These are phyloP conservation scores for Aureobasidium uvarum DNA, from an alignment of 2,329 filamentous ascomycete genomes.

Conservation along the genomic window DNA sequence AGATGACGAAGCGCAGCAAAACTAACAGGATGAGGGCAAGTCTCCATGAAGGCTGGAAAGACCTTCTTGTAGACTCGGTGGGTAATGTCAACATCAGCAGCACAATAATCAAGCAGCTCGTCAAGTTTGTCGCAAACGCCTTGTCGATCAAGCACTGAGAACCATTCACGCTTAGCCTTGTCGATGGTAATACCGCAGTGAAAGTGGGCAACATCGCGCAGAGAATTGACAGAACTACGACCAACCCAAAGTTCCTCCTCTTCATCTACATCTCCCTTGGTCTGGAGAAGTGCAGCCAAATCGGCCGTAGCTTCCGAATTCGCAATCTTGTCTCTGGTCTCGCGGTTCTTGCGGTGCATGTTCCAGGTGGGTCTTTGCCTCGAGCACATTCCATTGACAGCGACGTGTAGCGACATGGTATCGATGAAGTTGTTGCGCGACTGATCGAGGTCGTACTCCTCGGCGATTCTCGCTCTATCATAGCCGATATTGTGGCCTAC, in stretches of 20 bases:
- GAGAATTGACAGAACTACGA: slow-evolving; percentile 88
- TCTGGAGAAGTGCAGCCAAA: slow-evolving; percentile 67
- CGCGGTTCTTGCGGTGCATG: slow-evolving; percentile 88
- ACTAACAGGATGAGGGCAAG: slow-evolving; percentile 94
- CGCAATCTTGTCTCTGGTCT: slow-evolving; percentile 75
- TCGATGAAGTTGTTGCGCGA: slow-evolving; percentile 85
- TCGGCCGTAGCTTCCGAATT: slow-evolving; percentile 69
- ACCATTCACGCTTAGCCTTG: slow-evolving; percentile 81
- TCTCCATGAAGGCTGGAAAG: slow-evolving; percentile 82
- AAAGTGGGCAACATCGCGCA: slow-evolving; percentile 94
- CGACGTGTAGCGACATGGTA: slow-evolving; percentile 97
- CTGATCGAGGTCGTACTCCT: slow-evolving; percentile 85
- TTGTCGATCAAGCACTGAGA: slow-evolving; percentile 73
- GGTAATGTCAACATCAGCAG: slow-evolving; percentile 87
- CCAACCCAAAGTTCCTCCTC: slow-evolving; percentile 97
- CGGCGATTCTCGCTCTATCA: slow-evolving; percentile 79
- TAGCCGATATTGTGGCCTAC: slow-evolving; percentile 96
- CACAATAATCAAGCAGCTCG: slow-evolving; percentile 87
- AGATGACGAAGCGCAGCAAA: slow-evolving; percentile 91
- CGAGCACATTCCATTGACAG: slow-evolving; percentile 98
- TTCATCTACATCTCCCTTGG: slow-evolving; percentile 62
- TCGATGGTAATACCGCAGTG: slow-evolving; percentile 90
- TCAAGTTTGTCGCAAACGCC: slow-evolving; percentile 71
- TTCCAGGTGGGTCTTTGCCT: slow-evolving; percentile 95
- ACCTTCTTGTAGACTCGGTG: slow-evolving; percentile 93